Evolutionary conservation across 306 rosid genomes (phyloP).

Genomic region (Rosa lucieae): DNA sequence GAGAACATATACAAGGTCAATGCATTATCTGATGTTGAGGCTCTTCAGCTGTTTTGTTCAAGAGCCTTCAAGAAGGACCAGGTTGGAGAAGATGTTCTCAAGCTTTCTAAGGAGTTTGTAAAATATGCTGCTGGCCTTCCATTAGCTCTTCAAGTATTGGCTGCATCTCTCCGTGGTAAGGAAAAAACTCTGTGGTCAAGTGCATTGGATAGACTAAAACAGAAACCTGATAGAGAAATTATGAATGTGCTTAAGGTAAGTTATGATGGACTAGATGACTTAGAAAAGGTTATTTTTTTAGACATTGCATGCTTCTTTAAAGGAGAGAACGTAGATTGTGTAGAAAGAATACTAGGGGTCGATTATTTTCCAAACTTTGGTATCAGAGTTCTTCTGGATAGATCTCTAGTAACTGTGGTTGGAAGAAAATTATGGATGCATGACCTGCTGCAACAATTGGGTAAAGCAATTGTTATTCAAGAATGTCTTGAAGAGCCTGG

Average conservation of each 20-base stretch:
- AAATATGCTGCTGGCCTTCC: constrained; percentile 19
- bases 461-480: constrained; percentile 3
- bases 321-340: neutral
- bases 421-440: constrained; percentile 21
- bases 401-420: neutral
- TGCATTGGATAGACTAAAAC: neutral
- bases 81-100: neutral
- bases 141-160: constrained; percentile 18
- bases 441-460: constrained; percentile 23
- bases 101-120: neutral
- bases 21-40: neutral
- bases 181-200: neutral
- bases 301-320: constrained; percentile 20
- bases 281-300: neutral
- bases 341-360: constrained; percentile 12
- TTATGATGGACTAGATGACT: neutral
- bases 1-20: neutral
- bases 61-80: neutral
- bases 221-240: neutral
- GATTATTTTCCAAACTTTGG: neutral
- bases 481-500: neutral
- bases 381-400: neutral
- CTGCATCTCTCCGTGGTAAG: neutral
- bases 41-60: constrained; percentile 1
- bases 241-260: constrained; percentile 7